A percentile compares a stretch with the other conserved stretches of the same genome.
Evolutionary conservation across 257 asterid genomes (phyloP).

Genomic region (Penstemon barbatus): DNA sequence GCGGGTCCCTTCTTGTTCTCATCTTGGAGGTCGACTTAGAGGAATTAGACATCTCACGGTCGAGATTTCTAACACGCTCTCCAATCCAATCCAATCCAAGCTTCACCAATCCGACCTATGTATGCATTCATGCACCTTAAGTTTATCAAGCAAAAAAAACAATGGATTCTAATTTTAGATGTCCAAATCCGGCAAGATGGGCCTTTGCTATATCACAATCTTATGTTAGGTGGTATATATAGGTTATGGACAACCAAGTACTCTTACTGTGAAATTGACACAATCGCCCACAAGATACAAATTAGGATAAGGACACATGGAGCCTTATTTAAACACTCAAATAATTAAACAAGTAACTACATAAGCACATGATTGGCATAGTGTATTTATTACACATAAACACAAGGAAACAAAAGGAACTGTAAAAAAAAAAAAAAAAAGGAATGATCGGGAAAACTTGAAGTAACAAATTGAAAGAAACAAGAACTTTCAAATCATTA

Average conservation of each 20-base stretch:
- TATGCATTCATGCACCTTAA: neutral
- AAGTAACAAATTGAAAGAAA: neutral
- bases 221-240: neutral
- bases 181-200: conserved; percentile 4
- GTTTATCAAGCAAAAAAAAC: neutral
- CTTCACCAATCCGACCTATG: neutral
- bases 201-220: neutral
- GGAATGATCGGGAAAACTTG: neutral
- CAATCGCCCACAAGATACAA: neutral
- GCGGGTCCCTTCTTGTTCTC: too few species aligned
- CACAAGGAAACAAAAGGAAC: neutral
- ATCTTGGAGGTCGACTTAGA: too few species aligned
- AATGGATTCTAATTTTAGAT: neutral
- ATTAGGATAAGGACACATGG: neutral
- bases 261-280: neutral
- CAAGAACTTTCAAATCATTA: neutral
- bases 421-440: neutral
- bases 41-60: too few species aligned
- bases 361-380: neutral
- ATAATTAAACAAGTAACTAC: neutral
- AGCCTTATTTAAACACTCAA: neutral
- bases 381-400: neutral
- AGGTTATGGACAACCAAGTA: conserved; percentile 7
- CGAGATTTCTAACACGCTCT: too few species aligned
- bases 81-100: too few species aligned